These are phyloP conservation scores for Nannizziopsis arthrosporioides DNA, from an alignment of 2,329 filamentous ascomycete species.

Conservation along the genomic window DNA sequence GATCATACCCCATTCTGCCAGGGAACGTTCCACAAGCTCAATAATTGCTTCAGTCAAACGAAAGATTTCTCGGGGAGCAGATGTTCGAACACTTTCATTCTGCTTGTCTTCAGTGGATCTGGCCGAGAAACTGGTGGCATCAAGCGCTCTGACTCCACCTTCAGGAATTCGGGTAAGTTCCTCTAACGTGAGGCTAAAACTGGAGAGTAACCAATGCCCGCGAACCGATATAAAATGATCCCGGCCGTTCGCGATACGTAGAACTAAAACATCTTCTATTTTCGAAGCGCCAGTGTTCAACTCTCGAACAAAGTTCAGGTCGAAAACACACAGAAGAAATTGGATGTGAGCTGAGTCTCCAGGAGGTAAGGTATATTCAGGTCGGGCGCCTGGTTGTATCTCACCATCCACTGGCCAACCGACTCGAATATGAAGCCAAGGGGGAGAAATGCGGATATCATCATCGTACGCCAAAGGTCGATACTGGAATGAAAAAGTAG, in stretches of 20 bases:
- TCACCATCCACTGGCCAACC: slow-evolving; percentile 39
- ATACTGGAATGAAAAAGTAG: slow-evolving; percentile 69
- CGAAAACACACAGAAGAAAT: slow-evolving; percentile 55
- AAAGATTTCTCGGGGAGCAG: slow-evolving; percentile 80
- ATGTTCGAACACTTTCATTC: slow-evolving; percentile 45
- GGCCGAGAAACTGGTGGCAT: slow-evolving; percentile 27
- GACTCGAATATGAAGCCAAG: slow-evolving; percentile 63
- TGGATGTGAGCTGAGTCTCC: slow-evolving; percentile 68
- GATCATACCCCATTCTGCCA: slow-evolving; percentile 54
- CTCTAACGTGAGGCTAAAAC: slow-evolving; percentile 74
- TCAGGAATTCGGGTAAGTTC: slow-evolving; percentile 78
- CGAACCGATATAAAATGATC: slow-evolving; percentile 84
- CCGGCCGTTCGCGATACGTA: slow-evolving; percentile 69
- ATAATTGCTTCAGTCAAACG: slow-evolving; percentile 72
- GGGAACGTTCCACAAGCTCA: slow-evolving; percentile 45
- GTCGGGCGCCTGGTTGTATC: slow-evolving; percentile 17
- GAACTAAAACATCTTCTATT: slow-evolving; percentile 77
- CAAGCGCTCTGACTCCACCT: slow-evolving; percentile 60
- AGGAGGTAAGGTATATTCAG: slow-evolving; percentile 60
- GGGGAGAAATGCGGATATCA: slow-evolving; percentile 35
- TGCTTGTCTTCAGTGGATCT: slow-evolving; percentile 24
- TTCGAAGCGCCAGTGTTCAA: slow-evolving; percentile 57
- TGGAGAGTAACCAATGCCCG: slow-evolving; percentile 67
- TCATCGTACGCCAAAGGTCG: slow-evolving; percentile 46
- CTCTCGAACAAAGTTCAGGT: slow-evolving; percentile 50